Evolutionary conservation across 495 filamentous ascomycete species (phyloP).

Genomic region (Aspergillus panamensis): DNA sequence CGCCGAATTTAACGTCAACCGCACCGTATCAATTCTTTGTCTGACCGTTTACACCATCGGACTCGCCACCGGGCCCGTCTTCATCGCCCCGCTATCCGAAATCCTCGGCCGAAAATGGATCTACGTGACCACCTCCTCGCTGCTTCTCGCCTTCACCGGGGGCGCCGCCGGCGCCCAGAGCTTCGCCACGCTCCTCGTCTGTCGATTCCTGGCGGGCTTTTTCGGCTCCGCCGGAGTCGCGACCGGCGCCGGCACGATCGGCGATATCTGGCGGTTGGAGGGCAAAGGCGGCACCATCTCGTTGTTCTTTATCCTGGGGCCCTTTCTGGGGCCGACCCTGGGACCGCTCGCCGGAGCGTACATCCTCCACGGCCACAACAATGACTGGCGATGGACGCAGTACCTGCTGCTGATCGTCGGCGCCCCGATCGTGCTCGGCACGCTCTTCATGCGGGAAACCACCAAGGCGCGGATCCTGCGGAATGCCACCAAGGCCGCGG

Average conservation of each 20-base stretch:
- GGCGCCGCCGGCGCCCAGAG: conserved; percentile 4
- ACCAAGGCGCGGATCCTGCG: neutral
- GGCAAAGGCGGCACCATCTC: neutral
- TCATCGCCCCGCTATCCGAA: conserved; percentile 10
- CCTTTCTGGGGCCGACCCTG: conserved; percentile 8
- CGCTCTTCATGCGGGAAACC: conserved; percentile 5
- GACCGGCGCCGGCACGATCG: conserved; percentile 2
- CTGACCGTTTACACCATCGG: conserved; percentile 13
- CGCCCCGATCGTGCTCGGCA: neutral
- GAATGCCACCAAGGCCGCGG: neutral
- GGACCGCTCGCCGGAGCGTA: conserved; percentile 8
- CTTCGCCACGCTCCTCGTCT: conserved; percentile 3
- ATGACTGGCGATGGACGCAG: conserved; percentile 11
- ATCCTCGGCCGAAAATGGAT: conserved; percentile 2
- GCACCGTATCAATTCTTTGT: neutral
- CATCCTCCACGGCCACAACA: neutral
- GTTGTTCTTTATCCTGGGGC: conserved; percentile 4
- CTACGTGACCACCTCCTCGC: neutral
- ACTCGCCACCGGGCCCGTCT: conserved; percentile 4
- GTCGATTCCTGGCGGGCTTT: neutral
- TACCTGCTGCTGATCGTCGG: neutral
- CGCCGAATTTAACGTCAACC: neutral
- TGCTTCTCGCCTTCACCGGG: conserved; percentile 3
- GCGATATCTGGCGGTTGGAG: conserved; percentile 1
- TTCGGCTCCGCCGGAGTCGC: conserved; percentile 9